Evolutionary conservation across 2,329 filamentous ascomycete species (phyloP).

Genomic region (Colletotrichum cordylinicola): DNA sequence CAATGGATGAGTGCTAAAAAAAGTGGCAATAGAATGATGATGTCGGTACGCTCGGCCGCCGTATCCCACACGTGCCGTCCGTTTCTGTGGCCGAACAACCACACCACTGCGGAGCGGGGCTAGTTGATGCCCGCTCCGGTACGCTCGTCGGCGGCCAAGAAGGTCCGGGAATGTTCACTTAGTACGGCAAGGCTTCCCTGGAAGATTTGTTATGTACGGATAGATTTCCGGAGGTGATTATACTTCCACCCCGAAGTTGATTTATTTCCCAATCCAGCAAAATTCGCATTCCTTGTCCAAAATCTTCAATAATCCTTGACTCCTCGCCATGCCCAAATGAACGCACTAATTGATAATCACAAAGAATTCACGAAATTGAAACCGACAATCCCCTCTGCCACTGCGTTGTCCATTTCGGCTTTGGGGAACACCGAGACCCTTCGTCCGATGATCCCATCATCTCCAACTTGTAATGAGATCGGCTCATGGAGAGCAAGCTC

Average conservation of each 20-base stretch:
- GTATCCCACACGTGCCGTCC: background rate
- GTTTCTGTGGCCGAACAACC: background rate
- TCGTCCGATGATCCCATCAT: conserved; percentile 53
- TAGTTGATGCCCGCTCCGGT: background rate
- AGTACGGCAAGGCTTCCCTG: background rate
- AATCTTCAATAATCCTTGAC: background rate
- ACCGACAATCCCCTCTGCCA: conserved; percentile 57
- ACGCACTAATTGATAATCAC: background rate
- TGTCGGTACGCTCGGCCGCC: background rate
- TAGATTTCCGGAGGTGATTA: background rate
- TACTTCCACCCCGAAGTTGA: background rate
- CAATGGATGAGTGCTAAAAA: background rate
- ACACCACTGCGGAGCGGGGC: background rate
- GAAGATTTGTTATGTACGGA: background rate
- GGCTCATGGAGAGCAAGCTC: conserved; percentile 42
- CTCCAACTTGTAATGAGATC: conserved; percentile 49
- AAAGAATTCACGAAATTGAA: conserved; percentile 40
- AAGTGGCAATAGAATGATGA: background rate
- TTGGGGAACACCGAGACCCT: conserved; percentile 47
- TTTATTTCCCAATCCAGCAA: background rate
- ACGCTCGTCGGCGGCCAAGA: background rate
- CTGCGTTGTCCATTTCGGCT: conserved; percentile 30
- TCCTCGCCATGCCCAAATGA: background rate
- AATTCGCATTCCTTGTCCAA: background rate
- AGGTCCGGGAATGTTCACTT: background rate